Base-by-base conservation (phyloP, 1,284 basidiomycete species). In the Tylopilus sp. region DNA sequence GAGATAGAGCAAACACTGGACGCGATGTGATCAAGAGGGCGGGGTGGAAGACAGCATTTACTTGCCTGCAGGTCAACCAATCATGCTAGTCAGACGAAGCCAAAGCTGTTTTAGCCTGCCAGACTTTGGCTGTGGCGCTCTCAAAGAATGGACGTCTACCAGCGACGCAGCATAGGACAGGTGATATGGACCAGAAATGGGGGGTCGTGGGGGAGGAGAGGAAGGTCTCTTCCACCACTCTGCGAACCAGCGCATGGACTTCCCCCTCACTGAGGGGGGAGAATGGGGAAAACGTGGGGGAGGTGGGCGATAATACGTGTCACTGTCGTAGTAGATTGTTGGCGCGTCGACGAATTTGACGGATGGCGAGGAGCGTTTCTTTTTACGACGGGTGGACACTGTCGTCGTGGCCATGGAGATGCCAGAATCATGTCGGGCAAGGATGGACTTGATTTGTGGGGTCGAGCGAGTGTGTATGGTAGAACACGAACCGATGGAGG, bases 271-370 rank as follows among this genome's bases (percentile, higher is more conserved):
- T 33, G 51, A 48, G 36, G 46, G 16, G 36, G 44, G 15, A 35
- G 58, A 47, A 29, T 52, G 53, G 13, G 57, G 53, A 0, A 60
- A 63, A 37, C 53, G 66, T 13, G 19, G 34, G 18, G 52, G 56
- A 8, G 56, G 53, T 12, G 61, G 41, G 46, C 60, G 49, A n/a
- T 35, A 48, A 42, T 61, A 62, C 15, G 55, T 26, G 30, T 57
- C 63, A 31, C 67, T 53, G 35, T 66, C 65, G 52, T 67, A 66
- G 49, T 70, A 62, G 8, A 69, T 56, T 12, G 66, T 74, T 10
- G 73, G 73, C 31, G 64, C 57, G 51, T 73, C 71, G 26, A 73
- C 67, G 53, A 74, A 74, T 56, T 75, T 74, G 19, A 74, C 74
- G 16, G 73, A 75, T 1, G 71, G 60, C 9, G 71, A 57, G 6